A percentile compares a stretch with the other conserved stretches of the same genome.
These are phyloP conservation scores for Beauveria caledonica DNA, from an alignment of 2,329 filamentous ascomycete genomes.

Conservation along the genomic window DNA sequence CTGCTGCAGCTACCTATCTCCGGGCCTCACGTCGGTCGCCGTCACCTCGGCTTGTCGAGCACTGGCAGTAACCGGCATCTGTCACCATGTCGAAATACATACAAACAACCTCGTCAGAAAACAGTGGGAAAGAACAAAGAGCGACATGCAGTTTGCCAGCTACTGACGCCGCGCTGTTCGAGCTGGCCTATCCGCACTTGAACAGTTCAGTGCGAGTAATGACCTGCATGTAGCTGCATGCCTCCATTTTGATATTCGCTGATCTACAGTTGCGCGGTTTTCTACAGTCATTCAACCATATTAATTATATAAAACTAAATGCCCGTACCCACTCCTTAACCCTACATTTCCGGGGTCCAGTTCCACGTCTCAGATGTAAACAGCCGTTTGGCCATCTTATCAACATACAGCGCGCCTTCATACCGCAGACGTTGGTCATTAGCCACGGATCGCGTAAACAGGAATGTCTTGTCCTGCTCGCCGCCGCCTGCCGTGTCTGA, in stretches of 20 bases:
- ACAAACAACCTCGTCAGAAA: neutral
- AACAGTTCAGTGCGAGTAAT: constrained; percentile 9
- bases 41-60: neutral
- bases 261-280: neutral
- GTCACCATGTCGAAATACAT: neutral
- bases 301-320: constrained; percentile 10
- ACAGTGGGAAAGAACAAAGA: neutral
- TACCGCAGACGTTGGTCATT: constrained; percentile 42
- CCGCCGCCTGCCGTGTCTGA: constrained; percentile 13
- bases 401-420: constrained; percentile 40
- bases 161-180: neutral
- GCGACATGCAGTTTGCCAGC: too few species aligned
- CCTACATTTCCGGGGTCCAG: constrained; percentile 45
- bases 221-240: constrained; percentile 5
- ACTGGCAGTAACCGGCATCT: neutral
- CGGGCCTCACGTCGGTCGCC: neutral
- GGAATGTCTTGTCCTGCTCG: constrained; percentile 26
- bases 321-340: too few species aligned
- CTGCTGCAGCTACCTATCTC: too few species aligned
- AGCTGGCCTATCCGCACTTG: neutral
- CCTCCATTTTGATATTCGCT: neutral
- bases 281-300: neutral
- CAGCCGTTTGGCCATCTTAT: constrained; percentile 42
- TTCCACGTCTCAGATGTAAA: constrained; percentile 52
- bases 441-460: constrained; percentile 42